These are phyloP conservation scores for Cordyceps tenuipes DNA, from an alignment of 2,329 filamentous ascomycete genomes.

Conservation along the genomic window DNA sequence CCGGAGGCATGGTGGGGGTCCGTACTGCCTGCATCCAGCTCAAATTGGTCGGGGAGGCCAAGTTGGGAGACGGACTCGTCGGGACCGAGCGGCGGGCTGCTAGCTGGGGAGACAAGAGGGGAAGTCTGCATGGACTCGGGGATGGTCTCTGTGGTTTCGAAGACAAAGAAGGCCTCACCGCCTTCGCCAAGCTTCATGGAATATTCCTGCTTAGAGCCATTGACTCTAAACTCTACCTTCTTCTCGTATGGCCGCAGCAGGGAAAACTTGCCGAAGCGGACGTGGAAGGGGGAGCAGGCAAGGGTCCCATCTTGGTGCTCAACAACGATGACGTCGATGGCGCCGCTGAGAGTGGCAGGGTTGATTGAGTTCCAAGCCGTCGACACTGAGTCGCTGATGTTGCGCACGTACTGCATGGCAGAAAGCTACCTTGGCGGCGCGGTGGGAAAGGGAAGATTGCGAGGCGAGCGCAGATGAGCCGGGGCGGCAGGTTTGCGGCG, in stretches of 20 bases:
- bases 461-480: not conserved
- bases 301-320: slow-evolving; percentile 88
- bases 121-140: slow-evolving; percentile 93
- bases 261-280: slow-evolving; percentile 98
- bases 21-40: slow-evolving; percentile 44
- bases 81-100: slow-evolving; percentile 61
- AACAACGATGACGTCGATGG: slow-evolving; percentile 97
- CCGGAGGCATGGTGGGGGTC: slow-evolving; percentile 4
- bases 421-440: not conserved
- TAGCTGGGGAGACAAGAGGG: slow-evolving; percentile 81
- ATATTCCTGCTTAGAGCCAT: slow-evolving; percentile 83
- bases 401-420: slow-evolving; percentile 94
- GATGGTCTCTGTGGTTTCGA: slow-evolving; percentile 86
- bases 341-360: slow-evolving; percentile 90
- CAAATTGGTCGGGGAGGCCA: slow-evolving; percentile 62
- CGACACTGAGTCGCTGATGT: slow-evolving; percentile 88
- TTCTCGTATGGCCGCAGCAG: slow-evolving; percentile 92
- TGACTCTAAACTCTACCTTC: slow-evolving; percentile 97
- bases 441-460: not conserved
- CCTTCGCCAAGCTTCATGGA: slow-evolving; percentile 98
- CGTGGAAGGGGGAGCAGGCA: slow-evolving; percentile 93
- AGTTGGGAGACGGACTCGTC: slow-evolving; percentile 30
- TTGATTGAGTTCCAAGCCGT: slow-evolving; percentile 99
- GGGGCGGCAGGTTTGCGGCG: not conserved
- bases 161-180: slow-evolving; percentile 97